These are phyloP conservation scores for Prunus armeniaca DNA, from an alignment of 306 rosid genomes.

Conservation along the genomic window DNA sequence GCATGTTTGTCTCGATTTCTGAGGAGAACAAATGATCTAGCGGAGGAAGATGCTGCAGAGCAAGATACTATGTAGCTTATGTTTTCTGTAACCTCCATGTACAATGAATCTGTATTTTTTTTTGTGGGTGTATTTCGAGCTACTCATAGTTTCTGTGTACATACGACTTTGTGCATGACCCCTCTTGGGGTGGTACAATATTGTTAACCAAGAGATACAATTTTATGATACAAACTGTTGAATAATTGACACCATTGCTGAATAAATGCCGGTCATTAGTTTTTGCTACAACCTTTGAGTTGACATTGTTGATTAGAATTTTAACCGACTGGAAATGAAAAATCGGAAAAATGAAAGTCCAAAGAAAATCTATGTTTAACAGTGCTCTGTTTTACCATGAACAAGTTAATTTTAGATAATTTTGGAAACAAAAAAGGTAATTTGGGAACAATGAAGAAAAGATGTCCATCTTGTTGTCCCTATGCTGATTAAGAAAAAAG, in stretches of 20 bases:
- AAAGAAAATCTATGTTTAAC: background rate
- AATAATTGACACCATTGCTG: background rate
- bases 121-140: background rate
- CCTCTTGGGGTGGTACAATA: background rate
- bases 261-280: background rate
- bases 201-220: background rate
- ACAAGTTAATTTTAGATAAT: background rate
- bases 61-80: slow-evolving; percentile 47
- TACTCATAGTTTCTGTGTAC: background rate
- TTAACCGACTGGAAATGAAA: background rate
- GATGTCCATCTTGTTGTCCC: no score
- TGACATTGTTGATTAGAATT: background rate
- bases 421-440: background rate
- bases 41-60: slow-evolving; percentile 37
- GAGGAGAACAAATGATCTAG: slow-evolving; percentile 51
- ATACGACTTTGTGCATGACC: background rate
- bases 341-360: background rate
- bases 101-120: background rate
- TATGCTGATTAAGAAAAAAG: background rate
- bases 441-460: background rate
- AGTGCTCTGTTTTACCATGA: background rate
- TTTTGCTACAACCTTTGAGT: background rate
- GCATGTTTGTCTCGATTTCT: slow-evolving; percentile 41
- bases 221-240: background rate
- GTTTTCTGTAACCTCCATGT: slow-evolving; percentile 17